A percentile compares a stretch with the other conserved stretches of the same genome.
These are phyloP conservation scores for Fusarium heterosporum DNA, from an alignment of 2,329 filamentous ascomycete species.

Conservation along the genomic window DNA sequence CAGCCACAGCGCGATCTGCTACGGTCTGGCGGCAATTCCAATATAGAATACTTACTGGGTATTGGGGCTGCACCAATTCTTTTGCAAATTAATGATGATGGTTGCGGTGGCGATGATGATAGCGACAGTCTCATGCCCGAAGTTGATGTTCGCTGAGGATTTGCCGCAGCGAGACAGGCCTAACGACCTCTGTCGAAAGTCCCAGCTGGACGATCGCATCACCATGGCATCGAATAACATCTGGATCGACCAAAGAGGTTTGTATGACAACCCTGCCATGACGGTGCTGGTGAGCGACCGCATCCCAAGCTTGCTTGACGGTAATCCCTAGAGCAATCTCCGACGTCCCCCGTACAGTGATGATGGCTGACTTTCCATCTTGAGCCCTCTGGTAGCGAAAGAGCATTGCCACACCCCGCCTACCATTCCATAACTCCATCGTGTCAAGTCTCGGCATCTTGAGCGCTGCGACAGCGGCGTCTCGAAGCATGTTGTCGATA, in stretches of 20 bases:
- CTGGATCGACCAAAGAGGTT: constrained; percentile 31
- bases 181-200: constrained; percentile 34
- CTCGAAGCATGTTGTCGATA: constrained; percentile 47
- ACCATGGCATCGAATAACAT: constrained; percentile 33
- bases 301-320: constrained; percentile 44
- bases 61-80: background rate
- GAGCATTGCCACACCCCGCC: constrained; percentile 40
- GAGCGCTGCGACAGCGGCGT: constrained; percentile 42
- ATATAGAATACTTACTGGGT: too few species aligned
- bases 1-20: too few species aligned
- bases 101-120: background rate
- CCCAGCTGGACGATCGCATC: constrained; percentile 44
- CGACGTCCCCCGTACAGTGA: constrained; percentile 44
- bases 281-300: constrained; percentile 36
- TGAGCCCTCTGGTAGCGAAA: constrained; percentile 42
- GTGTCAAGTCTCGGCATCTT: constrained; percentile 49
- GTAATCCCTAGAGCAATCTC: constrained; percentile 28
- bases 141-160: constrained; percentile 33
- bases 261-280: constrained; percentile 28
- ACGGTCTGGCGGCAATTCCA: too few species aligned
- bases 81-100: background rate
- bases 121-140: background rate
- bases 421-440: constrained; percentile 52
- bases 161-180: constrained; percentile 41
- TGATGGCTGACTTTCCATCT: constrained; percentile 33